These are phyloP conservation scores for Selaginella tamariscina DNA, from an alignment of 75 land plant genomes.

Conservation along the genomic window DNA sequence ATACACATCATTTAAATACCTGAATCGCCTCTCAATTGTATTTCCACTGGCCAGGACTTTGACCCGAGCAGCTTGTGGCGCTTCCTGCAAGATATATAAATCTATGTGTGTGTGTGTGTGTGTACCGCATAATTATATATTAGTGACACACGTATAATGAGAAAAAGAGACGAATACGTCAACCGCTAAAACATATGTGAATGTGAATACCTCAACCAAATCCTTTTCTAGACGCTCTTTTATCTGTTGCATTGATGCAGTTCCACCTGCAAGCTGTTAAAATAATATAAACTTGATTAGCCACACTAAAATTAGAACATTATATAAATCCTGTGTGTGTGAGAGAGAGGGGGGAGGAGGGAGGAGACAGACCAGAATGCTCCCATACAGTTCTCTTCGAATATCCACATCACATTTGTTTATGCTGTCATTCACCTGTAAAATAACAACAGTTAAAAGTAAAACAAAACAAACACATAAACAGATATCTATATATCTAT, in stretches of 20 bases:
- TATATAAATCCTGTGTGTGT: background rate
- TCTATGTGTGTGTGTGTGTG: background rate
- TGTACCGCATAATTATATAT: too few species aligned
- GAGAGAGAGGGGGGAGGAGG: background rate
- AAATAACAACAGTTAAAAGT: background rate
- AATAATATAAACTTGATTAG: background rate
- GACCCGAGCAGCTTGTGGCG: conserved; percentile 92
- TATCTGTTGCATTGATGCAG: conserved; percentile 91
- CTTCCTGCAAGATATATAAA: conserved; percentile 36
- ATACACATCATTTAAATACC: conserved; percentile 26
- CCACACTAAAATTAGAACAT: background rate
- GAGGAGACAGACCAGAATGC: conserved; percentile 45
- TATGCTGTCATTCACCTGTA: conserved; percentile 85
- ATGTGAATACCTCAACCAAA: conserved; percentile 53
- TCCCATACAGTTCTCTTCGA: conserved; percentile 73
- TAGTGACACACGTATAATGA: background rate
- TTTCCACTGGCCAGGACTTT: conserved; percentile 93
- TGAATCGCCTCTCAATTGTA: conserved; percentile 81
- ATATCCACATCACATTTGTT: conserved; percentile 89
- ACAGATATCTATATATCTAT: too few species aligned
- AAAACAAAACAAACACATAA: too few species aligned
- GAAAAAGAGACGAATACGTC: background rate
- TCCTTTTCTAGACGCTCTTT: conserved; percentile 97
- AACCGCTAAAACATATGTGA: conserved; percentile 1
- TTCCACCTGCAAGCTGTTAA: conserved; percentile 88